Percentiles rank a stretch among this genome's conserved stretches.
Conservation (phyloP, 2,329 filamentous ascomycete species). For the Penicillium nordicum region DNA sequence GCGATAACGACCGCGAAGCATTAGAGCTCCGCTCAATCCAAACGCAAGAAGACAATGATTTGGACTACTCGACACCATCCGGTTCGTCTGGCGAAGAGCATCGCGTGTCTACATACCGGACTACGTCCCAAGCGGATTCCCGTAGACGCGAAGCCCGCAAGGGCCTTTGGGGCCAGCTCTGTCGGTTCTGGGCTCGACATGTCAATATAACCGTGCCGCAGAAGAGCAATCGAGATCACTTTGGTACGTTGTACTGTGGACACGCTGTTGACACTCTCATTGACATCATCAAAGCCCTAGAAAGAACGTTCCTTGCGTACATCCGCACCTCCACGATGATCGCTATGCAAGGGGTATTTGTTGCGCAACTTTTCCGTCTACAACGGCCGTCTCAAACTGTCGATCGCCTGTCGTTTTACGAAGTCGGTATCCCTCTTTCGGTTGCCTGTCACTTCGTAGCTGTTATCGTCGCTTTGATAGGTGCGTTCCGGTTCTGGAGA, state of each 20-base stretch:
- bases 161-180: conserved; percentile 64
- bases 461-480: conserved; percentile 51
- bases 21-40: conserved; percentile 32
- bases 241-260: conserved; percentile 28
- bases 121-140: conserved; percentile 20
- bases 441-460: conserved; percentile 50
- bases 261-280: not conserved
- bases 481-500: conserved; percentile 58
- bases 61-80: conserved; percentile 26
- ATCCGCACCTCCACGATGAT: conserved; percentile 66
- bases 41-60: conserved; percentile 27
- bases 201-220: conserved; percentile 39
- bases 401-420: conserved; percentile 55
- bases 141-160: conserved; percentile 12
- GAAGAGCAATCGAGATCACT: conserved; percentile 43
- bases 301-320: conserved; percentile 73
- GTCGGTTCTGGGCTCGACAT: conserved; percentile 74
- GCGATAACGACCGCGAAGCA: conserved; percentile 17
- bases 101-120: conserved; percentile 25
- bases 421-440: conserved; percentile 58
- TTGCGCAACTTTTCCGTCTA: conserved; percentile 66
- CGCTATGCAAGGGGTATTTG: conserved; percentile 62
- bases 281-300: conserved; percentile 54
- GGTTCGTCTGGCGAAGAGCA: conserved; percentile 35
- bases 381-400: conserved; percentile 32